phyloP scores from a whole-genome alignment of 202 grass and related monocot species.

The Thinopyrum obtusiflorum region DNA sequence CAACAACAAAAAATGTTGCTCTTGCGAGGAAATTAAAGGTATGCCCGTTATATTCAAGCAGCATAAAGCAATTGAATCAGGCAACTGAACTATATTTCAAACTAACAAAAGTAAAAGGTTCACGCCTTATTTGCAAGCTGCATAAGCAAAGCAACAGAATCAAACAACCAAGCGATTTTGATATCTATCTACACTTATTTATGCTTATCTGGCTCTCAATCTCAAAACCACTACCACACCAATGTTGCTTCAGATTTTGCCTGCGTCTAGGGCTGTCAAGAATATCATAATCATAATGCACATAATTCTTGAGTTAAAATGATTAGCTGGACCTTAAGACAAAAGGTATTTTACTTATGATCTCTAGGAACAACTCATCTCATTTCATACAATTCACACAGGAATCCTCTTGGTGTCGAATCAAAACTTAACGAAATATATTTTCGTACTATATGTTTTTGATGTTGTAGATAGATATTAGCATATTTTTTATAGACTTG shows the following conservation, averaged over 20 bases:
- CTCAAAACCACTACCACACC: not conserved
- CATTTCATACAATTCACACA: not conserved
- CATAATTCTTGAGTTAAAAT: not conserved
- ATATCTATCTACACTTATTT: not conserved
- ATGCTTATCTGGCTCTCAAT: not conserved
- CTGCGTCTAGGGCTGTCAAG: not conserved
- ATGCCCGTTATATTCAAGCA: not conserved
- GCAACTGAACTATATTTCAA: not conserved
- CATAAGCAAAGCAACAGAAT: not conserved
- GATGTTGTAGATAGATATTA: not conserved
- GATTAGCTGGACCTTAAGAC: not conserved
- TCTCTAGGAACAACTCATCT: not conserved
- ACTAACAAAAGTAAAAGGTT: not conserved
- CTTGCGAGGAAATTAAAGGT: not conserved
- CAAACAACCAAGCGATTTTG: not conserved
- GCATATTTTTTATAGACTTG: not conserved
- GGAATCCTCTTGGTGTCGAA: not conserved
- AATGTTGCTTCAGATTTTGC: not conserved
- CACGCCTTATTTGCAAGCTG: not conserved
- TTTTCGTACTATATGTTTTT: not conserved
- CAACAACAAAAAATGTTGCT: not conserved
- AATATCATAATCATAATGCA: conserved; percentile 9
- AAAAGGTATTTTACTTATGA: not conserved
- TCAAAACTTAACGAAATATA: not conserved
- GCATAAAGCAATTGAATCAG: not conserved